Evolutionary conservation across 176 grass and related monocot species (phyloP).

Genomic region (Raddia guianensis): DNA sequence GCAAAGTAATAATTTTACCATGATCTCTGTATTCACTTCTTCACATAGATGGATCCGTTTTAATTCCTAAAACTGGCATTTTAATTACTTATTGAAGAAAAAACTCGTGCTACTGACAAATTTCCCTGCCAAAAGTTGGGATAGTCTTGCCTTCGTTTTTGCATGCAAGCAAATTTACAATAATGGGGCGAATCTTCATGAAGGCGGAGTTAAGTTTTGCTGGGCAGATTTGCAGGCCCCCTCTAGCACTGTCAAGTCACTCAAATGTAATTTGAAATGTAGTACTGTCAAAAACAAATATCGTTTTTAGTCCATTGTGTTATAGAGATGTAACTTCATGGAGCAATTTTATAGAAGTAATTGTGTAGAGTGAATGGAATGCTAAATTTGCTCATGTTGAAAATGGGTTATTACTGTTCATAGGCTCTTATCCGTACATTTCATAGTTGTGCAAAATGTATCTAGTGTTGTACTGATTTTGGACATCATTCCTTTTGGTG

Average conservation of each 20-base stretch:
- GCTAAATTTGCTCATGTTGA: not conserved
- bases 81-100: constrained; percentile 8
- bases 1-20: constrained; percentile 6
- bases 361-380: constrained; percentile 15
- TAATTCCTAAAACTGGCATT: not conserved
- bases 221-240: not conserved
- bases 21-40: constrained; percentile 3
- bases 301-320: not conserved
- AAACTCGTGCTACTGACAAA: not conserved
- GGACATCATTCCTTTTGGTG: constrained; percentile 7
- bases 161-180: no score
- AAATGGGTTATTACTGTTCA: not conserved
- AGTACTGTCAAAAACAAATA: not conserved
- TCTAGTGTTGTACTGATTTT: constrained; percentile 2
- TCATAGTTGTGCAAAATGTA: not conserved
- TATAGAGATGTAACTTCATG: not conserved
- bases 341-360: constrained; percentile 26
- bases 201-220: not conserved
- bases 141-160: no score
- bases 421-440: not conserved
- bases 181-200: not conserved
- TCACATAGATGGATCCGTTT: not conserved
- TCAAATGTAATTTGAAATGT: not conserved
- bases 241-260: not conserved
- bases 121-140: constrained; percentile 9